Base-by-base conservation (phyloP, 192 early-diverging fungal species). In the Cladochytrium replicatum region DNA sequence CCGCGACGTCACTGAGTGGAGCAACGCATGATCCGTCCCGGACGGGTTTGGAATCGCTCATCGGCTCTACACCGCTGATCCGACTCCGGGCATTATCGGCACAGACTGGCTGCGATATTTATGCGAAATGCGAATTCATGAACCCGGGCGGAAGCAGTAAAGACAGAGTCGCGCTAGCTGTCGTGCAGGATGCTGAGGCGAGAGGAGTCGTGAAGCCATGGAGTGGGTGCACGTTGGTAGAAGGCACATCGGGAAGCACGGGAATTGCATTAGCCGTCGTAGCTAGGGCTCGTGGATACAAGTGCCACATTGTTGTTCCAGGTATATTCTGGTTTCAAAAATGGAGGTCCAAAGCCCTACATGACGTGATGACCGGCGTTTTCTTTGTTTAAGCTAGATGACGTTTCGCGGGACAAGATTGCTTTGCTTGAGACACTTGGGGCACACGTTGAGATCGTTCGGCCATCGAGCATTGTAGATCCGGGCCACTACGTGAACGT, bases 201-300 rank as follows among this genome's bases (percentile, higher is more conserved):
- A 23, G 54, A 3, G 85, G 86, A 4, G 51, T 80, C 7, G 73
- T 98, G 29, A 56, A 45, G 1, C 90, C 91, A 30, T 71, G 86
- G 45, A 78, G 73, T 9, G 82, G 78, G 24, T 81, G 74, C 28
- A 83, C 83, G 7, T 80, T 98, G 21, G 91, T 90, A 60, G 95
- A 98, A 50, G 93, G 93, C 25, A 99, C 95, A 0, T 88, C 91
- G 7, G 95, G 95, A 4, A 89, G 85, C 1, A 99, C 95, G 1
- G 95, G 95, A 2, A 94, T 99, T 27, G 89, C 92, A 2, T 71
- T 99, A 28, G 93, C 95, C 2, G 83, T 86, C 67, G 83, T 97
- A 31, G 81, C 86, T 11, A 74, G 81, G 11, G 93, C 93, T 0
- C 82, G 79, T 28, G 93, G 95, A 7, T 97, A 99, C 61, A 67